Evolutionary conservation across 768 basidiomycete species (phyloP).

Genomic region (Phylloporus sp.): DNA sequence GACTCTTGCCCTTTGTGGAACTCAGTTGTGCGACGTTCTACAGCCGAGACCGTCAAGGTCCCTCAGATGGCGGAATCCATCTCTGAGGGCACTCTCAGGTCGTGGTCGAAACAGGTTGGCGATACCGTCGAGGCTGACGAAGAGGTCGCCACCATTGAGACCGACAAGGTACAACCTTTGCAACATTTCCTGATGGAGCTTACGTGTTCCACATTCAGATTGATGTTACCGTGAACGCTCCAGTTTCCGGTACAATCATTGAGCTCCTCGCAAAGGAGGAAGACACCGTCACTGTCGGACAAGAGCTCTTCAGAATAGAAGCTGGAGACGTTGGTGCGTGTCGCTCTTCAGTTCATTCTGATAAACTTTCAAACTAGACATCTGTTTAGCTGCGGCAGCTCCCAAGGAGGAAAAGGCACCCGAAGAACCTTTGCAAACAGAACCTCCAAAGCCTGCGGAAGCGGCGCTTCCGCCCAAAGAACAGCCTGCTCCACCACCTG

Average conservation of each 20-base stretch:
- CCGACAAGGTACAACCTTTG: conserved; percentile 74
- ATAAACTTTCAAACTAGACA: background rate
- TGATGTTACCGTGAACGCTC: conserved; percentile 95
- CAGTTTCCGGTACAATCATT: conserved; percentile 80
- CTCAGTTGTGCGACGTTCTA: conserved; percentile 2
- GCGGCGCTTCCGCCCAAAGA: conserved; percentile 44
- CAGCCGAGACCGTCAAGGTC: conserved; percentile 88
- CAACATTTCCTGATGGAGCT: background rate
- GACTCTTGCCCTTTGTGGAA: conserved; percentile 1
- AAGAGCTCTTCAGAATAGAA: conserved; percentile 91
- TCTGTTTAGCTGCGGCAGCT: conserved; percentile 28
- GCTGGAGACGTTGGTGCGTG: conserved; percentile 62
- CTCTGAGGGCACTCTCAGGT: conserved; percentile 93
- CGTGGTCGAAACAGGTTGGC: conserved; percentile 91
- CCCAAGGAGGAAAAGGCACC: conserved; percentile 23
- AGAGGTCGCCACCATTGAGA: conserved; percentile 97
- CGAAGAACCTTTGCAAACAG: conserved; percentile 22
- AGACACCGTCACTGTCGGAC: conserved; percentile 90
- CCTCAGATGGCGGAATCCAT: conserved; percentile 99
- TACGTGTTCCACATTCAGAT: conserved; percentile 51
- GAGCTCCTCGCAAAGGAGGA: conserved; percentile 88
- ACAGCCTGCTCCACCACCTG: conserved; percentile 44
- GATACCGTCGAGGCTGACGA: conserved; percentile 90
- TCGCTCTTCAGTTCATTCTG: background rate
- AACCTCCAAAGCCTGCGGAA: conserved; percentile 37